These are phyloP conservation scores for Colletotrichum limetticola DNA, from an alignment of 2,329 filamentous ascomycete species.

Conservation along the genomic window DNA sequence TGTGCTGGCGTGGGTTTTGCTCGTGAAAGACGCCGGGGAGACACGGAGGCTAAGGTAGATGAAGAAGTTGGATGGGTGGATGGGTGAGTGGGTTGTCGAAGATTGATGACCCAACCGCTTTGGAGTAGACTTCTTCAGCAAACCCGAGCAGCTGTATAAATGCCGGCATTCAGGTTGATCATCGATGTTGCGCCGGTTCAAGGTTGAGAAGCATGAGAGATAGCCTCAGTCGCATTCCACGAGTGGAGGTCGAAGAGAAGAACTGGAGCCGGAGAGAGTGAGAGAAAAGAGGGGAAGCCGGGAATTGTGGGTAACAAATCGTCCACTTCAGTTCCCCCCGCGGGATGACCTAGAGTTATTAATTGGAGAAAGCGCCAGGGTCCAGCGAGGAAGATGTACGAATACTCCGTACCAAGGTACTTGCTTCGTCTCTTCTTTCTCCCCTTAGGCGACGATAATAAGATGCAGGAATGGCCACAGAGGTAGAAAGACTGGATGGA, in stretches of 20 bases:
- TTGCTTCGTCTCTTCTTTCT: not conserved
- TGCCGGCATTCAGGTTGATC: not conserved
- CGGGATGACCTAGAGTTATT: conserved; percentile 4
- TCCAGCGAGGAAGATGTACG: not conserved
- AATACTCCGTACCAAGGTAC: not conserved
- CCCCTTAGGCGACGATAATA: conserved; percentile 15
- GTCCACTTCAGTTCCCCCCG: conserved; percentile 5
- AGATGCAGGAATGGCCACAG: not conserved
- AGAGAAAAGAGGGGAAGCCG: conserved; percentile 31
- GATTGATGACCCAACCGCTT: not conserved
- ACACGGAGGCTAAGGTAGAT: not conserved
- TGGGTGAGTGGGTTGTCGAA: not conserved
- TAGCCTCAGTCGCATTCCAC: not conserved
- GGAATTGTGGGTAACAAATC: conserved; percentile 11
- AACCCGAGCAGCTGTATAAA: not conserved
- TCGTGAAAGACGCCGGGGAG: conserved; percentile 14
- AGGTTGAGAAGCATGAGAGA: not conserved
- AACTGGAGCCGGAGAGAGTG: not conserved
- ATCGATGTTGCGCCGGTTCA: not conserved
- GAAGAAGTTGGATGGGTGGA: not conserved
- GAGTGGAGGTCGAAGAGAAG: not conserved
- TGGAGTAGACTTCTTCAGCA: not conserved
- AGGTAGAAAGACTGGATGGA: not conserved
- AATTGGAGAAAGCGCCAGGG: conserved; percentile 21
- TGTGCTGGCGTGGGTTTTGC: conserved; percentile 7